Evolutionary conservation across 371 early-diverging fungal species (phyloP), one percentile per base, ranked within the genome.

Genomic region (Mucor circinelloides): DNA sequence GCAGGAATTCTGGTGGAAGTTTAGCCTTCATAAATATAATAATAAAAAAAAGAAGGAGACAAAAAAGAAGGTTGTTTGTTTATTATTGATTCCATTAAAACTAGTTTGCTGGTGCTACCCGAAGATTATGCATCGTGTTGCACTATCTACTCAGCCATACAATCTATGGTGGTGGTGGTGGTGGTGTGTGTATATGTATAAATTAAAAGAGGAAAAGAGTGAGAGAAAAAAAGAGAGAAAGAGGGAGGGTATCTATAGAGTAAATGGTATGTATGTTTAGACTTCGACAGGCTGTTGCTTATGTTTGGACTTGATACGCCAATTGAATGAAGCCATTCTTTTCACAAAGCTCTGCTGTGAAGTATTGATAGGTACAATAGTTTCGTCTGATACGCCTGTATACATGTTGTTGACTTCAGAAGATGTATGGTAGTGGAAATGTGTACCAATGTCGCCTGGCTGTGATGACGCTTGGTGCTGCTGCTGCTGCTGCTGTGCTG

Each of bases 311-410:
- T 72, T 72, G 55, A 74, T 74, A 19, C 71, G 70, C 52, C 75
- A 73, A 38, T 69, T 73, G 59, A 81, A 62, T 2, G 78, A 72
- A 32, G 81, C 71, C 73, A 81, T 74, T 44, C 78, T 65, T 52
- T 74, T 76, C 6, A 81, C 78, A 74, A 81, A 81, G 30, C 70
- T 74, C 27, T 58, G 64, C 28, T 40, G 57, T 36, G 21, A 31
- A 32, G 32, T 1, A 2, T 15, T 44, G 8, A 21, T 25, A n/a
- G 28, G 42, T 30, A 32, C 28, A 23, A 62, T 34, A 3, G 27
- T 32, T 54, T 69, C 69, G 27, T 25, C 68, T 10, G 63, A 56
- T 6, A 62, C 32, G 30, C 57, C 66, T 28, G 0, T 17, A n/a
- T 63, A 63, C 8, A 58, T 19, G n/a, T 50, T 25, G 30, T 58